Conservation (phyloP, 148 eudicot species). For the Tetragonia tetragonoides region DNA sequence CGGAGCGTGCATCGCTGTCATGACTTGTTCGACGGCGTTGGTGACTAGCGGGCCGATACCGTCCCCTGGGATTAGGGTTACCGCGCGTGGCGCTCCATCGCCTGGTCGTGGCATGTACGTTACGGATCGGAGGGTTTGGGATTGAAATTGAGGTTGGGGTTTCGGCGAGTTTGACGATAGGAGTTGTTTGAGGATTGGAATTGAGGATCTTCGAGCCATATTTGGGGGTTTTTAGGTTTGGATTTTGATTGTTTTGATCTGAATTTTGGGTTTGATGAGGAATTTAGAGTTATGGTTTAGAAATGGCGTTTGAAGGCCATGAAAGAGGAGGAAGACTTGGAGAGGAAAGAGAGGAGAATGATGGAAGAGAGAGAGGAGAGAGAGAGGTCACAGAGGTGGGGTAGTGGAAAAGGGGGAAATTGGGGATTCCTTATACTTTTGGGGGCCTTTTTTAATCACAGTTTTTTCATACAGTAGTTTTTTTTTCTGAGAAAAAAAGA, state of each 20-base stretch:
- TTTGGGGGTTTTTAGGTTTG: neutral
- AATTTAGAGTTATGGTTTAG: neutral
- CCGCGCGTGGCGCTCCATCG: constrained; percentile 54
- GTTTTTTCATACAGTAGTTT: too few species aligned
- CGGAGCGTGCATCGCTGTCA: constrained; percentile 83
- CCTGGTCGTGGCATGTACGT: constrained; percentile 98
- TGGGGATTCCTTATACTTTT: neutral
- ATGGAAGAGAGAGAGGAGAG: neutral
- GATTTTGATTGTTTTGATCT: neutral
- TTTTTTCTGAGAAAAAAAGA: too few species aligned
- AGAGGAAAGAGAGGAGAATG: neutral
- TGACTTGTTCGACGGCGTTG: constrained; percentile 69
- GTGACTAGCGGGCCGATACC: constrained; percentile 84
- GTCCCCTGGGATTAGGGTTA: constrained; percentile 78
- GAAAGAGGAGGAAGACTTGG: neutral
- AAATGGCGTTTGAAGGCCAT: neutral
- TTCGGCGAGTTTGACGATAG: too few species aligned
- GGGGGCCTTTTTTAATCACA: too few species aligned
- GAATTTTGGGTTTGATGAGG: neutral
- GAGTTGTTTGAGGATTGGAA: neutral
- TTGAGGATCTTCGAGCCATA: constrained; percentile 44
- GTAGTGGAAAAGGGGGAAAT: neutral
- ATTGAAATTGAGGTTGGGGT: constrained; percentile 5
- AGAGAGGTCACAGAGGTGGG: neutral
- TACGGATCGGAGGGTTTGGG: constrained; percentile 39